Conservation (phyloP, 2,329 filamentous ascomycete species). For the Lomentospora prolificans region DNA sequence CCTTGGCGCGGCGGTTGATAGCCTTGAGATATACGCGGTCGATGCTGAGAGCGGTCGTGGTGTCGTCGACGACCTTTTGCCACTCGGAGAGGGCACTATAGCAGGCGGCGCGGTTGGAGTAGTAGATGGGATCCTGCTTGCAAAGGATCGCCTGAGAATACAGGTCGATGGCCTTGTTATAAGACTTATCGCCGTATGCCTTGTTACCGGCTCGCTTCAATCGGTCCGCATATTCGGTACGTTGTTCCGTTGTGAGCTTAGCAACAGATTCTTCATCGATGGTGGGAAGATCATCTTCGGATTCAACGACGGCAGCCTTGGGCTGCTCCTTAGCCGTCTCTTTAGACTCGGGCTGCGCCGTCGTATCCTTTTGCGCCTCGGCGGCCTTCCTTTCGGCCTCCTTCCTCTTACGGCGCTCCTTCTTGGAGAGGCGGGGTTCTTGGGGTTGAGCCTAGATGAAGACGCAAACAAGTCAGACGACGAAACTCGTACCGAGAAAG, state of each 20-base stretch:
- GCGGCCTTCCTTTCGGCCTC: constrained; percentile 56
- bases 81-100: constrained; percentile 89
- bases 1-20: constrained; percentile 89
- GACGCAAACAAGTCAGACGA: background rate
- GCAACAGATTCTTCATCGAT: constrained; percentile 47
- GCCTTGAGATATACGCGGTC: constrained; percentile 97
- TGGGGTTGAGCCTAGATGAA: constrained; percentile 17
- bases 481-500: background rate
- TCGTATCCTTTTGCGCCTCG: constrained; percentile 18
- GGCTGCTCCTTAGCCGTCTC: constrained; percentile 19
- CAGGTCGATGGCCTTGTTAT: constrained; percentile 84
- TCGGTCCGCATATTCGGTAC: constrained; percentile 79
- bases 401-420: constrained; percentile 81
- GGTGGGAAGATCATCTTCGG: constrained; percentile 60
- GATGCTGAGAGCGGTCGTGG: constrained; percentile 85
- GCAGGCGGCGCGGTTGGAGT: constrained; percentile 96
- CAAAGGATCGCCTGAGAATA: constrained; percentile 95
- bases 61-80: constrained; percentile 95
- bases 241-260: constrained; percentile 50
- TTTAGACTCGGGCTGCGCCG: constrained; percentile 16
- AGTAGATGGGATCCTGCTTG: constrained; percentile 96
- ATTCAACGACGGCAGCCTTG: constrained; percentile 43
- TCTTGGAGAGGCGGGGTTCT: constrained; percentile 69
- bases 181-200: constrained; percentile 89
- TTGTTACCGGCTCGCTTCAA: constrained; percentile 95